Conservation (phyloP, 2,329 filamentous ascomycete genomes). For the Fusarium metavorans region DNA sequence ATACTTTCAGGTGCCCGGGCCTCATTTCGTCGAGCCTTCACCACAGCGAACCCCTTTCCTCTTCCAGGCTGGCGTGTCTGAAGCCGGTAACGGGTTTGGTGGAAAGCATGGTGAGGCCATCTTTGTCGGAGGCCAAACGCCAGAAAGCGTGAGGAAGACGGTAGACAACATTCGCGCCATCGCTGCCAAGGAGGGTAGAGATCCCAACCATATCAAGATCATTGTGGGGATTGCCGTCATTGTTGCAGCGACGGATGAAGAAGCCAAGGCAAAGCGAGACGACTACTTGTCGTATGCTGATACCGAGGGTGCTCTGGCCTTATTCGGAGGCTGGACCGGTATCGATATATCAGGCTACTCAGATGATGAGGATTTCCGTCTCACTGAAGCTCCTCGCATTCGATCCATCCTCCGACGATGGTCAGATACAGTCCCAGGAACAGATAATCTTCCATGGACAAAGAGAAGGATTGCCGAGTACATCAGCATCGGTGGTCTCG, state of each 20-base stretch:
- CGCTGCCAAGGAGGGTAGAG: not conserved
- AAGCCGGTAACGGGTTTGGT: not conserved
- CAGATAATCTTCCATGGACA: slow-evolving; percentile 60
- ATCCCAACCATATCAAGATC: slow-evolving; percentile 1
- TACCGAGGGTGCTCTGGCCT: not conserved
- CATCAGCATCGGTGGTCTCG: slow-evolving; percentile 59
- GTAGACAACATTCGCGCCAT: slow-evolving; percentile 1
- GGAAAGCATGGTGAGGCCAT: not conserved
- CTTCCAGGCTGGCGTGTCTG: not conserved
- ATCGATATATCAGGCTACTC: not conserved
- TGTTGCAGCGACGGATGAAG: not conserved
- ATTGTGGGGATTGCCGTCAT: slow-evolving; percentile 1
- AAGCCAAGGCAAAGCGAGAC: not conserved
- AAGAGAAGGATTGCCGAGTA: slow-evolving; percentile 68
- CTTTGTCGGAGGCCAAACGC: not conserved
- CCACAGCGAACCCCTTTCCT: not conserved
- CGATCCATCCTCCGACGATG: not conserved
- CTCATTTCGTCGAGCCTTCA: slow-evolving; percentile 55
- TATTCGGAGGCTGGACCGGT: not conserved
- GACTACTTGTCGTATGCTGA: not conserved
- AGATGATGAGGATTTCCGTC: not conserved
- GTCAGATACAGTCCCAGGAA: slow-evolving; percentile 36
- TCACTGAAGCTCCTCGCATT: not conserved
- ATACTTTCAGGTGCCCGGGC: slow-evolving; percentile 50
- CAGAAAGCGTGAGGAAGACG: not conserved